Conservation (phyloP, 305 asterid species). For the Nicotiana rustica region DNA sequence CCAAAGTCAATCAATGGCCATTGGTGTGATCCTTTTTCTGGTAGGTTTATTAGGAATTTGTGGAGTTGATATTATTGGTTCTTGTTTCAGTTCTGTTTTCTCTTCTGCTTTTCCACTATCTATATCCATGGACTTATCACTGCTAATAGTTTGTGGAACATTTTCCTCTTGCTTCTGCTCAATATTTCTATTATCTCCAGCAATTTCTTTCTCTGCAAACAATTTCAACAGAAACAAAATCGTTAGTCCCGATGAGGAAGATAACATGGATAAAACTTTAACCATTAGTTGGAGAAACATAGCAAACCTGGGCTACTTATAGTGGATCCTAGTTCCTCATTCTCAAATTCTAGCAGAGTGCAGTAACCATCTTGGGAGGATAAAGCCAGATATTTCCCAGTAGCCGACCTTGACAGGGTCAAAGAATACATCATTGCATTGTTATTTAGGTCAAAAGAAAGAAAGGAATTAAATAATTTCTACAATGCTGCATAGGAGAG, state of each 20-base stretch:
- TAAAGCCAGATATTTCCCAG: slow-evolving; percentile 72
- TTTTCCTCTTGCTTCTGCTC: slow-evolving; percentile 38
- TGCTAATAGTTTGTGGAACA: slow-evolving; percentile 23
- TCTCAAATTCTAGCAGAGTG: slow-evolving; percentile 85
- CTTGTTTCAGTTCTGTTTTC: slow-evolving; percentile 45
- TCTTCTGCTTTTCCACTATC: slow-evolving; percentile 44
- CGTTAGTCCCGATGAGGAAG: not conserved
- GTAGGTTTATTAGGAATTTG: slow-evolving; percentile 55
- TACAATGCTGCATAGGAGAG: not conserved
- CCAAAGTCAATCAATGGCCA: slow-evolving; percentile 62
- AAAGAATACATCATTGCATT: not conserved
- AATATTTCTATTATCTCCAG: slow-evolving; percentile 42
- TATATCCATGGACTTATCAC: slow-evolving; percentile 34
- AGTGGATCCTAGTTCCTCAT: slow-evolving; percentile 77
- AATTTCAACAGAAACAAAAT: slow-evolving; percentile 31
- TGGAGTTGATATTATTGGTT: slow-evolving; percentile 48
- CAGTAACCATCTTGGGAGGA: slow-evolving; percentile 99
- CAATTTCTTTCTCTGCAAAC: slow-evolving; percentile 50
- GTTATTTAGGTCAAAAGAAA: not conserved
- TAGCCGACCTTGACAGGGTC: slow-evolving; percentile 64
- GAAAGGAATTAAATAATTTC: not conserved
- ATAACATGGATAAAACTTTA: not conserved
- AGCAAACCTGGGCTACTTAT: slow-evolving; percentile 61
- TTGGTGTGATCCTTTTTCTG: slow-evolving; percentile 86
- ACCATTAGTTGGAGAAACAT: not conserved